These are phyloP conservation scores for Alternaria triticimaculans DNA, from an alignment of 2,329 filamentous ascomycete species.

Conservation along the genomic window DNA sequence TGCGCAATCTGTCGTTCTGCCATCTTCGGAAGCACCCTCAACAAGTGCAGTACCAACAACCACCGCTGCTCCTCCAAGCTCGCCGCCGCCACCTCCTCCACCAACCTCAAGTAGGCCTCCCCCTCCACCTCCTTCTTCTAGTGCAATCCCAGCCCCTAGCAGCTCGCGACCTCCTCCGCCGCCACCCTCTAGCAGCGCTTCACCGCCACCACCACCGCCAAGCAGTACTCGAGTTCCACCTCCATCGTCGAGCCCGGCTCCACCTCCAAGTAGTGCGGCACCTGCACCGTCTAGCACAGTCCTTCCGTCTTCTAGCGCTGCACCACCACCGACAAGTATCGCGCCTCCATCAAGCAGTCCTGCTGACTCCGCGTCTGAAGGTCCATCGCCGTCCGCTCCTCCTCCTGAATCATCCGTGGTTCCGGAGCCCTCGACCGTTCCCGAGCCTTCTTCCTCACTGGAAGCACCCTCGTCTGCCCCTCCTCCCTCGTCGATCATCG, in stretches of 20 bases:
- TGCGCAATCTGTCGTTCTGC: background rate
- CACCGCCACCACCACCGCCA: background rate
- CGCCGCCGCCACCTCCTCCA: slow-evolving; percentile 13
- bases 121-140: slow-evolving; percentile 20
- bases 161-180: background rate
- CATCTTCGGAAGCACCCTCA: slow-evolving; percentile 3
- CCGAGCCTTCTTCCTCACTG: background rate
- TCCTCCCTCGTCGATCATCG: background rate
- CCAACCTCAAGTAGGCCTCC: slow-evolving; percentile 10
- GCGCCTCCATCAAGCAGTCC: slow-evolving; percentile 25
- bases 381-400: slow-evolving; percentile 6
- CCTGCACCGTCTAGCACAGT: slow-evolving; percentile 14
- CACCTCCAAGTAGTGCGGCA: slow-evolving; percentile 13
- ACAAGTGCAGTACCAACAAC: slow-evolving; percentile 3
- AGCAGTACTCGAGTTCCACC: slow-evolving; percentile 10
- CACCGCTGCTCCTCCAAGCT: background rate
- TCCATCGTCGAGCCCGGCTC: slow-evolving; percentile 15
- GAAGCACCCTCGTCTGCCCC: background rate
- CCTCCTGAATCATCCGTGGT: background rate
- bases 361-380: slow-evolving; percentile 34
- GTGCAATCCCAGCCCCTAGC: slow-evolving; percentile 5
- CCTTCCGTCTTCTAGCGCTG: slow-evolving; percentile 5
- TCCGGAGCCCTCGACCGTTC: background rate
- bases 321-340: slow-evolving; percentile 10
- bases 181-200: slow-evolving; percentile 1